Conservation (phyloP, 2,329 filamentous ascomycete genomes). For the Xylariomycetidae sp. region DNA sequence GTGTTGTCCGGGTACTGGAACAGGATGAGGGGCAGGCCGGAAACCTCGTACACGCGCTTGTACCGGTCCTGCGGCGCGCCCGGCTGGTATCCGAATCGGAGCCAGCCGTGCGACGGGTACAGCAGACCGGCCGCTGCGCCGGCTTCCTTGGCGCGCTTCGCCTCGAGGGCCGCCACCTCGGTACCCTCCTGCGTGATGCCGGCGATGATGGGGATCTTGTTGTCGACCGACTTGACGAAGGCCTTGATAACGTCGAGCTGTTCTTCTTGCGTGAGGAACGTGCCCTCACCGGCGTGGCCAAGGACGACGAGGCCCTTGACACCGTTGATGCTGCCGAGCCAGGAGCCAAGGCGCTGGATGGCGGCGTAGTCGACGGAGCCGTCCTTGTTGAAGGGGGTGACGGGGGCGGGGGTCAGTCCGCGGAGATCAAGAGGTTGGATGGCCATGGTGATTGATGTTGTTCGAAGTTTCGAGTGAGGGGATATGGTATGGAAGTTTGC, state of each 20-base stretch:
- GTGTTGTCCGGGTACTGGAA: constrained; percentile 52
- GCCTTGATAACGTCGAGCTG: constrained; percentile 46
- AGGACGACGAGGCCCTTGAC: constrained; percentile 50
- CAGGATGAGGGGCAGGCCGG: constrained; percentile 44
- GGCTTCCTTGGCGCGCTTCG: constrained; percentile 44
- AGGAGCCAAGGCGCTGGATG: constrained; percentile 47
- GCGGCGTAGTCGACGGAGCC: constrained; percentile 46
- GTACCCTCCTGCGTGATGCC: constrained; percentile 50
- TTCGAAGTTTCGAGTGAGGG: neutral
- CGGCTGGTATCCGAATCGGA: constrained; percentile 50
- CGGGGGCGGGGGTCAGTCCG: constrained; percentile 45
- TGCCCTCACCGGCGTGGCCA: constrained; percentile 51
- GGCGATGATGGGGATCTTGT: constrained; percentile 46
- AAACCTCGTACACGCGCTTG: constrained; percentile 44
- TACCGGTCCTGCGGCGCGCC: constrained; percentile 50
- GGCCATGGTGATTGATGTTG: constrained; percentile 17
- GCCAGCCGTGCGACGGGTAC: constrained; percentile 50
- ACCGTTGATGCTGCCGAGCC: constrained; percentile 46
- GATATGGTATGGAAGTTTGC: too few relatives aligned
- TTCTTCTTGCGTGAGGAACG: constrained; percentile 46
- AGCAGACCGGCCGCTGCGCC: constrained; percentile 46
- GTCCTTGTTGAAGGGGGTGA: constrained; percentile 46
- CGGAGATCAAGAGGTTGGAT: constrained; percentile 35
- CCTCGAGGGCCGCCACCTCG: constrained; percentile 46
- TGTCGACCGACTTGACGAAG: constrained; percentile 46